Base-by-base conservation (phyloP, 2,329 filamentous ascomycete genomes). In the Paraphaeosphaeria minitans region DNA sequence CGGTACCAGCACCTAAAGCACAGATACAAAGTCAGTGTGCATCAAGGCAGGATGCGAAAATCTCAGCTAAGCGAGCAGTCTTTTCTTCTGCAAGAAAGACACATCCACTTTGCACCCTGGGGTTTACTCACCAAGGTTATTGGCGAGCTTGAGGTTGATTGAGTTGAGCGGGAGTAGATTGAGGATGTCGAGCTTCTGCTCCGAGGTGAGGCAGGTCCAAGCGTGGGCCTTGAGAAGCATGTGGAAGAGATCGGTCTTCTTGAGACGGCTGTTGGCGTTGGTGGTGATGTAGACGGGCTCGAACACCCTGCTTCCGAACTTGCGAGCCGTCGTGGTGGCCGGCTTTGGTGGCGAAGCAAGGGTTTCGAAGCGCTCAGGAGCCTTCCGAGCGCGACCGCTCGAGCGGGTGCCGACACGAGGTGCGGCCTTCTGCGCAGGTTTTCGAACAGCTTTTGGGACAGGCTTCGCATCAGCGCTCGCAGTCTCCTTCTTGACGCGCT, bases 161-260 rank as follows among this genome's bases (percentile, higher is more conserved):
- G 39, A 0, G 1, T 62, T 68, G 8, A 55, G 29, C 1, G 71
- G 69, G 1, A 75, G 61, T 64, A 73, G 68, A 1, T 60, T 52
- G 39, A 76, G 29, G 4, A 76, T 64, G 0, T 37, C 56, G 0
- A 21, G 42, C 21, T 72, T 69, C 52, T 75, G 62, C 12, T 60
- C 58, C 10, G 61, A 24, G 24, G 58, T 63, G 14, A 76, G 68
- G n/a, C 45, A 61, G n/a, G 61, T 66, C 74, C 74, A 76, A 12
- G 73, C 68, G 2, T 62, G 21, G n/a, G 64, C 55, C 43, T 69
- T 63, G n/a, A 71, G 64, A 5, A 76, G 70, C 61, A 75, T 62
- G 56, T 75, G 72, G 51, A 71, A 73, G 45, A 77, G 49, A 55
- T 77, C 74, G 16, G 66, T 69, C 51, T 73, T 74, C 7, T 54